phyloP scores from a whole-genome alignment of 495 filamentous ascomycete species.

The Halenospora varia region DNA sequence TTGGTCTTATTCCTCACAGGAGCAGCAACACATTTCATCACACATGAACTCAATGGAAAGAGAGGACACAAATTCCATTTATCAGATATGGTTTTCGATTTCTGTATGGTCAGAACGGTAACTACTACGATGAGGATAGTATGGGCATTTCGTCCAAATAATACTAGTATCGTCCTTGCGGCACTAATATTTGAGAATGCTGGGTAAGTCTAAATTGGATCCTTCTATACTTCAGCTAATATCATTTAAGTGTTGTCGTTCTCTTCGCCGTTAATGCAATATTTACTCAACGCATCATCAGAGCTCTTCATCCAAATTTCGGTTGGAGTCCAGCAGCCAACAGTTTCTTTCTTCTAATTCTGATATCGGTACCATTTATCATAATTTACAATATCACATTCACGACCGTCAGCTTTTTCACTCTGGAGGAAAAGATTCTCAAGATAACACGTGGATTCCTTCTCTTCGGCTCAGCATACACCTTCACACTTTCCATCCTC shows the following conservation, averaged over 20 bases:
- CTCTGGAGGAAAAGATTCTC: conserved; percentile 45
- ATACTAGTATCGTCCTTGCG: conserved; percentile 58
- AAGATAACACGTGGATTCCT: conserved; percentile 51
- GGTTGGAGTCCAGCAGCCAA: conserved; percentile 58
- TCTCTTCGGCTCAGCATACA: conserved; percentile 60
- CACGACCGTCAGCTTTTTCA: conserved; percentile 53
- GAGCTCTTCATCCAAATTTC: conserved; percentile 65
- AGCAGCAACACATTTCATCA: conserved; percentile 57
- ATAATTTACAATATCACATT: conserved; percentile 66
- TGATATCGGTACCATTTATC: conserved; percentile 51
- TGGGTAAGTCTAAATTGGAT: conserved; percentile 56
- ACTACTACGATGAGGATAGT: conserved; percentile 48
- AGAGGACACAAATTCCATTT: conserved; percentile 58
- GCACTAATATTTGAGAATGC: conserved; percentile 32
- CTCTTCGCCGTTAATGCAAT: conserved; percentile 76
- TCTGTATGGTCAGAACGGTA: conserved; percentile 51
- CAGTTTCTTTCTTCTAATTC: conserved; percentile 48
- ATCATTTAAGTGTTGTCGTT: conserved; percentile 65
- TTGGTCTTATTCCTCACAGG: conserved; percentile 56
- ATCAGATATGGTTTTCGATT: conserved; percentile 58
- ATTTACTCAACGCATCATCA: conserved; percentile 69
- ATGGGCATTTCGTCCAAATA: conserved; percentile 40
- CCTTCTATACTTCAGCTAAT: conserved; percentile 60
- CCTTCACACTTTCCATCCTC: conserved; percentile 63
- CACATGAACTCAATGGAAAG: conserved; percentile 54